A percentile compares a stretch with the other conserved stretches of the same genome.
Conservation (phyloP, 306 rosid genomes). For the Potentilla sterilis region DNA sequence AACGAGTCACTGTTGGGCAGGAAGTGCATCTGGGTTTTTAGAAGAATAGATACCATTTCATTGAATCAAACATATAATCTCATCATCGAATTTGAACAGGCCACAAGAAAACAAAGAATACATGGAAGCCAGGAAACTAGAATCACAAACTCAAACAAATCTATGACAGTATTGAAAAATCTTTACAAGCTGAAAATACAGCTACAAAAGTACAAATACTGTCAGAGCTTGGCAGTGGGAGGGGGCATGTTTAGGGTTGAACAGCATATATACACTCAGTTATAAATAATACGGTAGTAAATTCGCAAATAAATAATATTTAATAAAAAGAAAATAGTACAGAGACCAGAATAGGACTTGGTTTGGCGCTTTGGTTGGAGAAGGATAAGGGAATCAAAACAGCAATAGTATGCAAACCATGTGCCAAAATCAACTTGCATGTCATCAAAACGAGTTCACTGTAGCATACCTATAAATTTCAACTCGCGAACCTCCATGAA, state of each 20-base stretch:
- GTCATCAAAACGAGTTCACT: background rate
- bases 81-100: background rate
- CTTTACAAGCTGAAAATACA: background rate
- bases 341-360: background rate
- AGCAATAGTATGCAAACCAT: background rate
- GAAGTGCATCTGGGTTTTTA: slow-evolving; percentile 51
- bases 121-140: background rate
- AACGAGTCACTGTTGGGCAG: slow-evolving; percentile 63
- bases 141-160: background rate
- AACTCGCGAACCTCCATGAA: slow-evolving; percentile 60
- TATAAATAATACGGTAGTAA: background rate
- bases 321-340: background rate
- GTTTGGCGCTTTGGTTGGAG: background rate
- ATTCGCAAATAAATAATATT: background rate
- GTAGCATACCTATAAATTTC: slow-evolving; percentile 64
- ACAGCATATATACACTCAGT: background rate
- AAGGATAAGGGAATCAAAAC: background rate
- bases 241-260: background rate
- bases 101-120: slow-evolving; percentile 6
- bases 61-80: slow-evolving; percentile 7
- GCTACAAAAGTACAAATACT: background rate
- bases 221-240: background rate
- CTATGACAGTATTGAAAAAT: background rate
- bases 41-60: slow-evolving; percentile 11
- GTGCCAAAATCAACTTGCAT: background rate